A percentile compares a stretch with the other conserved stretches of the same genome.
Conservation (phyloP, 805 yeast species). For the Barnettozyma vustinii region DNA sequence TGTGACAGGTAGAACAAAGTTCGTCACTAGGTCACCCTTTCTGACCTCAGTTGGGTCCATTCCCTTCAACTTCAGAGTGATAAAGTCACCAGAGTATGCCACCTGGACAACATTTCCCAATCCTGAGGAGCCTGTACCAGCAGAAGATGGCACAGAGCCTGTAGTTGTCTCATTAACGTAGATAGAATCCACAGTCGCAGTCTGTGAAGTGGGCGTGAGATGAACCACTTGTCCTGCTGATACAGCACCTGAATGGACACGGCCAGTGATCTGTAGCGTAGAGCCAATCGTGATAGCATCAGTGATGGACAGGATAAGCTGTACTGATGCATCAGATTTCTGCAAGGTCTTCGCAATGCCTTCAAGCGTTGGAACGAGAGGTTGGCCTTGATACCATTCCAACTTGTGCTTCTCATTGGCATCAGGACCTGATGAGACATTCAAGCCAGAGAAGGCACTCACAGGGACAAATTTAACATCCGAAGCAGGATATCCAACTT, state of each 20-base stretch:
- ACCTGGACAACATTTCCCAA: constrained; percentile 29
- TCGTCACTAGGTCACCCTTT: constrained; percentile 92
- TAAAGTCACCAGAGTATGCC: constrained; percentile 90
- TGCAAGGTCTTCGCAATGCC: constrained; percentile 75
- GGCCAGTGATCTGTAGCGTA: constrained; percentile 73
- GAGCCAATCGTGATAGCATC: constrained; percentile 81
- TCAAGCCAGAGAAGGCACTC: constrained; percentile 90
- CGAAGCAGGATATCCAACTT: constrained; percentile 68
- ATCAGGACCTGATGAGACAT: constrained; percentile 80
- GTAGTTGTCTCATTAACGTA: constrained; percentile 75
- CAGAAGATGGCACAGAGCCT: neutral
- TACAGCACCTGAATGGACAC: constrained; percentile 90
- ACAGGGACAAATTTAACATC: constrained; percentile 84
- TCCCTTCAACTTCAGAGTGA: constrained; percentile 87
- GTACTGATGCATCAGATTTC: constrained; percentile 52
- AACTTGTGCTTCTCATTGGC: constrained; percentile 48
- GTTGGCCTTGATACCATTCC: constrained; percentile 55
- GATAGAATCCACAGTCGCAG: constrained; percentile 86
- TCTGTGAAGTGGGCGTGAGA: constrained; percentile 87
- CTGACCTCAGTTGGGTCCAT: constrained; percentile 77
- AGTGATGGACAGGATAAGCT: constrained; percentile 79
- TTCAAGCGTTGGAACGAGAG: constrained; percentile 81
- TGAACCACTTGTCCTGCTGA: constrained; percentile 88
- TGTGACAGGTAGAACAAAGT: constrained; percentile 80
- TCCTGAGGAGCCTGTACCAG: neutral